Percentiles rank a stretch among this genome's conserved stretches.
Conservation (phyloP, 192 early-diverging fungal genomes). For the Geosiphon pyriformis region DNA sequence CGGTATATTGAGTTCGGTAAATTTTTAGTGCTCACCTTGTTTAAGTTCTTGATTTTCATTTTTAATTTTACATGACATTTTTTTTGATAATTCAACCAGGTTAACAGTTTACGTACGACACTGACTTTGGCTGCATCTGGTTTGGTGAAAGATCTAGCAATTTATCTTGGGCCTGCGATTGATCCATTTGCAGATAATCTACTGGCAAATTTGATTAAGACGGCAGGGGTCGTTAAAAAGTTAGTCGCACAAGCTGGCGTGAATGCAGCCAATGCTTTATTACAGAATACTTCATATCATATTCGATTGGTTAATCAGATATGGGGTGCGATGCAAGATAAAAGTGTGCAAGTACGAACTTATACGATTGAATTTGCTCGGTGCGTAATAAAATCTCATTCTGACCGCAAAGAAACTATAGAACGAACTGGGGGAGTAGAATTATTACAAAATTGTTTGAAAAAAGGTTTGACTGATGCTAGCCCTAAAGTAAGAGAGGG, state of each 20-base stretch:
- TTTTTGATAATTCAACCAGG: slow-evolving; percentile 15
- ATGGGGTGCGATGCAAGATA: slow-evolving; percentile 33
- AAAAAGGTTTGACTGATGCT: slow-evolving; percentile 40
- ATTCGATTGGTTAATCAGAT: slow-evolving; percentile 27
- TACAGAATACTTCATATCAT: slow-evolving; percentile 33
- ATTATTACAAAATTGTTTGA: slow-evolving; percentile 30
- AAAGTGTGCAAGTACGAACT: slow-evolving; percentile 34
- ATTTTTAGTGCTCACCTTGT: neutral
- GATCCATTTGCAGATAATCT: slow-evolving; percentile 37
- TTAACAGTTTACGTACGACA: slow-evolving; percentile 37
- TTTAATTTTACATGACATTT: neutral
- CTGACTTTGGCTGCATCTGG: slow-evolving; percentile 30
- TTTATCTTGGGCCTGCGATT: slow-evolving; percentile 16
- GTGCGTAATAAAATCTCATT: slow-evolving; percentile 28
- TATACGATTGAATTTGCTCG: slow-evolving; percentile 27
- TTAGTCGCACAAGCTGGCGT: slow-evolving; percentile 26
- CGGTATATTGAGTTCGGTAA: slow-evolving; percentile 12
- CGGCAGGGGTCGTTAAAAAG: slow-evolving; percentile 31
- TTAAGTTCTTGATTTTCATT: neutral
- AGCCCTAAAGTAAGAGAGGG: slow-evolving; percentile 33
- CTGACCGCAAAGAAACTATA: slow-evolving; percentile 23
- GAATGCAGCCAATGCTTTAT: slow-evolving; percentile 21
- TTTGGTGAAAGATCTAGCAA: slow-evolving; percentile 32
- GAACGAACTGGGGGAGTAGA: slow-evolving; percentile 33
- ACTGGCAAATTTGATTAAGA: slow-evolving; percentile 28